phyloP scores from a whole-genome alignment of 2,329 filamentous ascomycete species.

The Venturia nashicola region DNA sequence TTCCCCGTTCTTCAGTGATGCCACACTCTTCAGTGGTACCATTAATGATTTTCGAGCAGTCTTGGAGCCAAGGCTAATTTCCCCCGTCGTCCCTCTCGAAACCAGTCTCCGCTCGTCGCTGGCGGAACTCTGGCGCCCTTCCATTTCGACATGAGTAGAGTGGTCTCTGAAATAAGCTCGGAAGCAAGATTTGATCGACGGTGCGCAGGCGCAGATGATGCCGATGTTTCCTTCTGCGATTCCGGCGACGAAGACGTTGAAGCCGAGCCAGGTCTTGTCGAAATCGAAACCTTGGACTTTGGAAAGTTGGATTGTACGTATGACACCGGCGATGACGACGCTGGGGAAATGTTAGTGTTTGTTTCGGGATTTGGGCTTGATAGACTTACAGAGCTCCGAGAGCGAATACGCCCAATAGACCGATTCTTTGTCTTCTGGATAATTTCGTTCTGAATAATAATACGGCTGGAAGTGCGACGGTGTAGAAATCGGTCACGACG shows the following conservation, averaged over 20 bases:
- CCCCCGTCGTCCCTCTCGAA: not conserved
- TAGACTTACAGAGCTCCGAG: constrained; percentile 13
- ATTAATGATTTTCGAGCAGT: not conserved
- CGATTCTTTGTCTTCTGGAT: constrained; percentile 13
- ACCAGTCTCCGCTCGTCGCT: not conserved
- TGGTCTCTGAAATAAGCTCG: not conserved
- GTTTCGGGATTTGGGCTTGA: not conserved
- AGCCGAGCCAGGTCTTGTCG: constrained; percentile 7
- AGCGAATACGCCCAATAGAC: constrained; percentile 11
- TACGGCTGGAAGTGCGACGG: constrained; percentile 13
- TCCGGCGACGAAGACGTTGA: constrained; percentile 6
- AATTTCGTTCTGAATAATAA: constrained; percentile 15
- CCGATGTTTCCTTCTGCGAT: constrained; percentile 9
- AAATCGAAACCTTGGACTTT: not conserved
- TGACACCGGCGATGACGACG: constrained; percentile 20
- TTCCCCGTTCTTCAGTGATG: no score
- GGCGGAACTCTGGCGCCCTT: not conserved
- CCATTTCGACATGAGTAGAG: not conserved
- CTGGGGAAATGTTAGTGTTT: constrained; percentile 10
- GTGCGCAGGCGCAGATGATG: constrained; percentile 11
- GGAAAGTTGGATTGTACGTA: constrained; percentile 19
- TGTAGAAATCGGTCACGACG: constrained; percentile 15
- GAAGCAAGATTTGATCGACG: constrained; percentile 9
- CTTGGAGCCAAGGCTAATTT: not conserved
- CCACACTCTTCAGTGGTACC: not conserved